A percentile compares a stretch with the other conserved stretches of the same genome.
These are phyloP conservation scores for Testicularia cyperi DNA, from an alignment of 1,284 basidiomycete genomes.

Conservation along the genomic window DNA sequence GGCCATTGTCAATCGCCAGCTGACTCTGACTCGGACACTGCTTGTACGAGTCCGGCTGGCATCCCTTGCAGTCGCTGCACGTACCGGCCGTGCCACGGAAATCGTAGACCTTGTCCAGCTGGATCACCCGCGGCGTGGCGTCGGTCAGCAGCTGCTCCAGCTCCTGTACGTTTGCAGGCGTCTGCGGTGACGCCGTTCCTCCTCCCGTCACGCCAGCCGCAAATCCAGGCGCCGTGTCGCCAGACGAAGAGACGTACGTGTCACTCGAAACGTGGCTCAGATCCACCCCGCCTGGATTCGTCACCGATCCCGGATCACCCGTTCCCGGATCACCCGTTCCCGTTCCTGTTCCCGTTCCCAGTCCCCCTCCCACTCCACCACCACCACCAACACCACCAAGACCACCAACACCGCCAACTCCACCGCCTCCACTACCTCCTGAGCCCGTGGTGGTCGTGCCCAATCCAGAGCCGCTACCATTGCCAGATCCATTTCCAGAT, in stretches of 20 bases:
- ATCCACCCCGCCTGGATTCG: too few species aligned
- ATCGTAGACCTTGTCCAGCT: constrained; percentile 59
- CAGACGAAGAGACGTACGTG: neutral
- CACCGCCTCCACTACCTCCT: too few species aligned
- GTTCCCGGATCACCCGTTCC: too few species aligned
- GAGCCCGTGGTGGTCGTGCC: too few species aligned
- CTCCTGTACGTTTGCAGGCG: constrained; percentile 56
- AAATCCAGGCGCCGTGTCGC: constrained; percentile 16
- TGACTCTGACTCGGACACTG: constrained; percentile 58
- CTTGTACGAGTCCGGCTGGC: constrained; percentile 37
- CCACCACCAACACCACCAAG: neutral
- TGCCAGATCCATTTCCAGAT: too few species aligned
- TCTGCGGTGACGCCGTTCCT: constrained; percentile 54
- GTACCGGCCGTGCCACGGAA: constrained; percentile 47
- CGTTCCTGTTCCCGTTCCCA: too few species aligned
- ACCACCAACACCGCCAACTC: too few species aligned
- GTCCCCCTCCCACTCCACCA: too few species aligned
- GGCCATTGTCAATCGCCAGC: constrained; percentile 54
- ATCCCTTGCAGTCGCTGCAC: constrained; percentile 53
- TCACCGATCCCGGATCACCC: too few species aligned
- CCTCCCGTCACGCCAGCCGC: constrained; percentile 61
- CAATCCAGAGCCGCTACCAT: too few species aligned
- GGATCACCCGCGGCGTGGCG: constrained; percentile 57
- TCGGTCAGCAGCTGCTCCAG: constrained; percentile 58
- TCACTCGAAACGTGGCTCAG: neutral